Evolutionary conservation across 2,329 filamentous ascomycete species (phyloP).

Genomic region (Cyphellophora europaea): DNA sequence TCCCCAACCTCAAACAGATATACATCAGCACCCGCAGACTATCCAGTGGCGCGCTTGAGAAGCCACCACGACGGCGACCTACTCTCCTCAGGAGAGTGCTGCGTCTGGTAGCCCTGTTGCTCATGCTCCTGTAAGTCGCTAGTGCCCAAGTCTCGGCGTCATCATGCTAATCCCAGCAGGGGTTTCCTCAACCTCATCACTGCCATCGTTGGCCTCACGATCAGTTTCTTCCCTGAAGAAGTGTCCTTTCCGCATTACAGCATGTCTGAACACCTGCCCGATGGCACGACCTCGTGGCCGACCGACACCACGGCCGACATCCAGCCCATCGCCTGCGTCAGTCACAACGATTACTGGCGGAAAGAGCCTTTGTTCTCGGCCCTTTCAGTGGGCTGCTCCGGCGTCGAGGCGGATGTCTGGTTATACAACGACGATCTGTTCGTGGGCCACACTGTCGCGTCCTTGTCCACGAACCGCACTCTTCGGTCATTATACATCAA

Average conservation of each 20-base stretch:
- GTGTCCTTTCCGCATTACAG: slow-evolving; percentile 31
- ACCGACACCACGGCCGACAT: slow-evolving; percentile 43
- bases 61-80: neutral
- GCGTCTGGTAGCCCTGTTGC: slow-evolving; percentile 11
- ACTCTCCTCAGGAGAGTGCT: slow-evolving; percentile 8
- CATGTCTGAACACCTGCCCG: slow-evolving; percentile 24
- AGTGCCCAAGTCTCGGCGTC: too few species aligned
- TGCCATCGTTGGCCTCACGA: slow-evolving; percentile 27
- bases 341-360: slow-evolving; percentile 53
- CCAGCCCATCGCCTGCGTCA: slow-evolving; percentile 42
- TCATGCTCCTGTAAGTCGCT: slow-evolving; percentile 16
- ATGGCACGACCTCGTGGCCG: slow-evolving; percentile 30
- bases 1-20: too few species aligned
- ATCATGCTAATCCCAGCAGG: too few species aligned
- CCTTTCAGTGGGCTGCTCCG: slow-evolving; percentile 43
- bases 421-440: slow-evolving; percentile 43
- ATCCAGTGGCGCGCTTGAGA: too few species aligned
- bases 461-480: slow-evolving; percentile 38
- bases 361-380: slow-evolving; percentile 46
- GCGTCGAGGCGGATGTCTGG: slow-evolving; percentile 52
- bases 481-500: slow-evolving; percentile 44
- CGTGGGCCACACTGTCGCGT: slow-evolving; percentile 43
- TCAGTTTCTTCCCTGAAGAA: slow-evolving; percentile 33
- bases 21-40: too few species aligned
- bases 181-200: slow-evolving; percentile 20